These are phyloP conservation scores for Lecanosticta acicola DNA, from an alignment of 2,329 filamentous ascomycete species.

Conservation along the genomic window DNA sequence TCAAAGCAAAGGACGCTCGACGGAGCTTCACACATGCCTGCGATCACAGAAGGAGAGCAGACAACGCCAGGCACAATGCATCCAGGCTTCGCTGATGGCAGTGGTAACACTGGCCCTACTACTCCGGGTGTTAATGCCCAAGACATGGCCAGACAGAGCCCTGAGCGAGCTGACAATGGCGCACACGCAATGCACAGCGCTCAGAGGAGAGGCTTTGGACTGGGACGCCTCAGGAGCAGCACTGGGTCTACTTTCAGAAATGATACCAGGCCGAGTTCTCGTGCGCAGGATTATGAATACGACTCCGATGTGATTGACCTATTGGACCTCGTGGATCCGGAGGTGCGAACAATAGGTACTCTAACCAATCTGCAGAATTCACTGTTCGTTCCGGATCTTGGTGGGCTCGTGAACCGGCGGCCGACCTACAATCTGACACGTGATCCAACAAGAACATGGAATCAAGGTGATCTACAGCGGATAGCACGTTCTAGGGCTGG, in stretches of 20 bases:
- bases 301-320: slow-evolving; percentile 60
- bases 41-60: slow-evolving; percentile 26
- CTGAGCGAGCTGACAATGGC: slow-evolving; percentile 21
- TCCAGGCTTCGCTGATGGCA: slow-evolving; percentile 10
- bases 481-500: slow-evolving; percentile 20
- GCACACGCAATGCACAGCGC: too few relatives aligned
- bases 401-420: slow-evolving; percentile 65
- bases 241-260: slow-evolving; percentile 9
- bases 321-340: slow-evolving; percentile 68
- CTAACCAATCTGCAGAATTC: slow-evolving; percentile 88
- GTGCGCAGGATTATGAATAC: slow-evolving; percentile 44
- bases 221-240: slow-evolving; percentile 16
- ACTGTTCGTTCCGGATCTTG: slow-evolving; percentile 77
- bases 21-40: slow-evolving; percentile 21
- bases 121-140: slow-evolving; percentile 19
- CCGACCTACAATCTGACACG: slow-evolving; percentile 71
- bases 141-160: slow-evolving; percentile 18
- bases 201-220: slow-evolving; percentile 23
- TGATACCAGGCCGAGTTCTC: slow-evolving; percentile 9
- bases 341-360: slow-evolving; percentile 75
- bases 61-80: slow-evolving; percentile 12
- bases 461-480: slow-evolving; percentile 11
- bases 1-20: slow-evolving; percentile 24
- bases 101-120: slow-evolving; percentile 11
- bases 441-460: slow-evolving; percentile 32